Percentiles rank a stretch among this genome's conserved stretches.
phyloP scores from a whole-genome alignment of 768 basidiomycete species.

The Crucibulum laeve region DNA sequence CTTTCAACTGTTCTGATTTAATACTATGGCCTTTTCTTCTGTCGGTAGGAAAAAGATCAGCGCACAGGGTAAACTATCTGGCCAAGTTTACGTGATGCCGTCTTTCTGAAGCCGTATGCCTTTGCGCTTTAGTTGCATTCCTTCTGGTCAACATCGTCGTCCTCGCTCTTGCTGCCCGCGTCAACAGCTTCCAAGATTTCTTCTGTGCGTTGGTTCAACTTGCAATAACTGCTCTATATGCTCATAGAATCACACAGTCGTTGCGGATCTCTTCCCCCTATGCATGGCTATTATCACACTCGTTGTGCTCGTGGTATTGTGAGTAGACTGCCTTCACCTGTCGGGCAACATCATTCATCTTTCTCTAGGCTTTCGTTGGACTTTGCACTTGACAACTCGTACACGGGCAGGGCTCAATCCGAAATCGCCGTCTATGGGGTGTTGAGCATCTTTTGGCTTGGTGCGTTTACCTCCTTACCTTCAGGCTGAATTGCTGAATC shows the following conservation, averaged over 20 bases:
- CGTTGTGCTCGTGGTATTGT: constrained; percentile 38
- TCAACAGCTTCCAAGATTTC: constrained; percentile 56
- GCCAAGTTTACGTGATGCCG: too few relatives aligned
- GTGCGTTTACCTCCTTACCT: constrained; percentile 24
- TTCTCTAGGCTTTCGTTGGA: constrained; percentile 36
- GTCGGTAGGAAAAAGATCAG: constrained; percentile 24
- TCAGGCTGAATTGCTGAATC: neutral
- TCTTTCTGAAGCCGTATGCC: neutral
- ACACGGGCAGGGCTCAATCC: constrained; percentile 41
- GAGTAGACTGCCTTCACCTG: constrained; percentile 13
- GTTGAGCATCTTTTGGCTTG: constrained; percentile 50
- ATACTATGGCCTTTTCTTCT: constrained; percentile 13
- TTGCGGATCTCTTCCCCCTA: constrained; percentile 59
- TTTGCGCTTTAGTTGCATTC: constrained; percentile 28
- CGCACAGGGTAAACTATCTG: constrained; percentile 21
- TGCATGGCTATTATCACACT: constrained; percentile 51
- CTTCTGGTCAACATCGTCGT: constrained; percentile 45
- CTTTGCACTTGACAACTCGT: constrained; percentile 33
- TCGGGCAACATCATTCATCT: neutral
- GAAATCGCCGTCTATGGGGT: constrained; percentile 42
- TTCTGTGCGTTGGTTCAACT: constrained; percentile 41
- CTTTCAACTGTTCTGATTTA: neutral
- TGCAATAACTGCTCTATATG: neutral
- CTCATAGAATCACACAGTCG: constrained; percentile 27
- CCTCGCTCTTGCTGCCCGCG: constrained; percentile 45